A percentile compares a stretch with the other conserved stretches of the same genome.
These are phyloP conservation scores for Nicotiana sylvestris DNA, from an alignment of 257 asterid genomes.

Conservation along the genomic window DNA sequence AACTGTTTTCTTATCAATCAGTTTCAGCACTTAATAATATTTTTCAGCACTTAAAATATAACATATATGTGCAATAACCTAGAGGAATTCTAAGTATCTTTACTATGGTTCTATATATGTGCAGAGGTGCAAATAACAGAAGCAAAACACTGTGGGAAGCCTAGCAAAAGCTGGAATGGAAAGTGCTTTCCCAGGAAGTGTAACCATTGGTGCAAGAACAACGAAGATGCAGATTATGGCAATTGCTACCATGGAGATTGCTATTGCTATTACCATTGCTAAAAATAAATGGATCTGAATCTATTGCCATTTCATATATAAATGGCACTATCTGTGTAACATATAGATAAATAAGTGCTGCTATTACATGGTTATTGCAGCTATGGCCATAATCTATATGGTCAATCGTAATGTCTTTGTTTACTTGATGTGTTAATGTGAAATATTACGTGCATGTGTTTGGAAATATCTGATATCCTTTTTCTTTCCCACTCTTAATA, in stretches of 20 bases:
- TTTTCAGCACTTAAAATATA: no score
- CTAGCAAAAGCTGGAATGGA: slow-evolving; percentile 5
- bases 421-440: not conserved
- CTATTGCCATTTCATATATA: not conserved
- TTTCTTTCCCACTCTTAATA: not conserved
- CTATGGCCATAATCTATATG: not conserved
- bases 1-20: no score
- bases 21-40: no score
- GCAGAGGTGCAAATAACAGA: slow-evolving; percentile 7
- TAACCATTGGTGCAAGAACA: slow-evolving; percentile 1
- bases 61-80: no score
- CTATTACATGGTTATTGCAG: not conserved
- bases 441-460: not conserved
- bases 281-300: not conserved
- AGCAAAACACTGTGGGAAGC: slow-evolving; percentile 6
- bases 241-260: slow-evolving; percentile 2
- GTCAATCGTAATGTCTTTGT: not conserved
- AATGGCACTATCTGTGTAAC: not conserved
- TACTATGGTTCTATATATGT: not conserved
- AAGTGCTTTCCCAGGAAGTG: slow-evolving; percentile 3
- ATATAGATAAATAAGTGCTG: not conserved
- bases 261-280: slow-evolving; percentile 12
- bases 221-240: slow-evolving; percentile 5
- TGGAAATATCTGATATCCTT: not conserved
- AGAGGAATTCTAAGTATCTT: not conserved